Evolutionary conservation across 257 asterid species (phyloP).

Genomic region (Leptodermis oblonga): DNA sequence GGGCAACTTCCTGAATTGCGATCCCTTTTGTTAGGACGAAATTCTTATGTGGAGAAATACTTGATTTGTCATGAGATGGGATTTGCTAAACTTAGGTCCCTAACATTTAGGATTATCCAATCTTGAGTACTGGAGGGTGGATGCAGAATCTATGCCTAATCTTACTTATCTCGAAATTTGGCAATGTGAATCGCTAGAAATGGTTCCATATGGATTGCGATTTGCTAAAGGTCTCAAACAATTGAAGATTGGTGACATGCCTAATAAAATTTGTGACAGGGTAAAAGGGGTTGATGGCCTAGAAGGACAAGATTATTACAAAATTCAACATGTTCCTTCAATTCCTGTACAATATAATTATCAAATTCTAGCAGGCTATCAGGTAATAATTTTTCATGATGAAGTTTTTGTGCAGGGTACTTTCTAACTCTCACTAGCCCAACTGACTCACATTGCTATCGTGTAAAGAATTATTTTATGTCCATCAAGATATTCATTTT

Average conservation of each 20-base stretch:
- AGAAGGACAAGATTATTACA: not conserved
- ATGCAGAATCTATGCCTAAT: slow-evolving; percentile 9
- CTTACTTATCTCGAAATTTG: not conserved
- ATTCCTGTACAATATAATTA: no score
- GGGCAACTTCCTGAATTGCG: slow-evolving; percentile 8
- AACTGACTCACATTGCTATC: no score
- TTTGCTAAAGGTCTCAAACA: not conserved
- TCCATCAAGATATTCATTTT: no score
- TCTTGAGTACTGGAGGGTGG: slow-evolving; percentile 10
- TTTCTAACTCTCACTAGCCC: no score
- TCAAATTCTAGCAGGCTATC: no score
- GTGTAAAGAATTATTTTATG: no score
- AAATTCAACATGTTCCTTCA: slow-evolving; percentile 7
- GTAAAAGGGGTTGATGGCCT: no score
- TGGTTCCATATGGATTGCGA: not conserved
- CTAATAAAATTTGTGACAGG: slow-evolving; percentile 3
- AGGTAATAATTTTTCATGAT: no score
- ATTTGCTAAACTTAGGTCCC: slow-evolving; percentile 1
- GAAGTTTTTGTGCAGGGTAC: no score
- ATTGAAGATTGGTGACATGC: not conserved
- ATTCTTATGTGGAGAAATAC: not conserved
- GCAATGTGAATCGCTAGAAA: not conserved
- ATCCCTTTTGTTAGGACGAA: not conserved
- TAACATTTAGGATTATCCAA: not conserved
- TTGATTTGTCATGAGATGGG: slow-evolving; percentile 9